Percentiles rank a stretch among this genome's conserved stretches.
Conservation (phyloP, 2,329 filamentous ascomycete species). For the Phialophora macrospora region DNA sequence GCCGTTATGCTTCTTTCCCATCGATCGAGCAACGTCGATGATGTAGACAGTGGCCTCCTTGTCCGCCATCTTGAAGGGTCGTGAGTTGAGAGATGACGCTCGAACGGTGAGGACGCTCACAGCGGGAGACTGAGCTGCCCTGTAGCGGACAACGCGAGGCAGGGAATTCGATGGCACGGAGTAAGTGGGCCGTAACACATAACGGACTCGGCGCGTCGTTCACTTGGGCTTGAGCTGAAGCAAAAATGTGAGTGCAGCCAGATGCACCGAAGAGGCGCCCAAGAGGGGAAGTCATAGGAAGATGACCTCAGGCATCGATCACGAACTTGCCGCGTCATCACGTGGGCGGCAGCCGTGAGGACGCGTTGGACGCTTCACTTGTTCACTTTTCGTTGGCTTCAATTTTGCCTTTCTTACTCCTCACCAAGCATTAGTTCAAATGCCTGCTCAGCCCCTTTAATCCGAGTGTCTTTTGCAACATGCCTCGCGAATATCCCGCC, state of each 20-base stretch:
- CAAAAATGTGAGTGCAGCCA: background rate
- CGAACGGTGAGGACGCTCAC: background rate
- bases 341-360: conserved; percentile 1
- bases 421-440: no score
- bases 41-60: conserved; percentile 95
- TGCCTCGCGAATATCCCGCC: no score
- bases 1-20: conserved; percentile 73
- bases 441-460: no score
- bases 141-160: background rate
- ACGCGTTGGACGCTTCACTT: no score
- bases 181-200: background rate
- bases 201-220: background rate
- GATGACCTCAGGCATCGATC: conserved; percentile 4
- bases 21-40: conserved; percentile 84
- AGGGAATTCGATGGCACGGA: background rate
- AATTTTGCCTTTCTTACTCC: no score
- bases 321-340: conserved; percentile 23
- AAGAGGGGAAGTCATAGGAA: no score
- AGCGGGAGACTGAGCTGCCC: background rate
- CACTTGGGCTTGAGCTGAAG: conserved; percentile 1
- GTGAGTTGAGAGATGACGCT: background rate
- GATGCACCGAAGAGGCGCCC: no score
- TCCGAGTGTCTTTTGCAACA: no score
- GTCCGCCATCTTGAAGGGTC: conserved; percentile 65
- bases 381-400: no score